phyloP scores from a whole-genome alignment of 1,139 yeast genomes.

The Geotrichum citri-aurantii region DNA sequence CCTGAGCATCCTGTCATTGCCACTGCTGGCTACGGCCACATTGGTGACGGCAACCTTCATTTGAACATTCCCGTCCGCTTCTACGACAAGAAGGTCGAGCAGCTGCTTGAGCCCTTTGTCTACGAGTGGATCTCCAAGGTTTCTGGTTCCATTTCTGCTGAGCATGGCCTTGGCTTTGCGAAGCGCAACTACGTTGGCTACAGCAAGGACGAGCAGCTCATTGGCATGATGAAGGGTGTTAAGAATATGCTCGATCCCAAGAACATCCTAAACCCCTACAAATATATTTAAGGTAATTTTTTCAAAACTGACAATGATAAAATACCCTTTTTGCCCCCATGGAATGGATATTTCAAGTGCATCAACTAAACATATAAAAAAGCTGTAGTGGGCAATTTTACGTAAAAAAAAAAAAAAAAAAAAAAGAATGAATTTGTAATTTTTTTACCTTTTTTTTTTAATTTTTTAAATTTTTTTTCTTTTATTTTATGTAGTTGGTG shows the following conservation, averaged over 20 bases:
- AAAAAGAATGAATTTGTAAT: neutral
- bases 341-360: too few species aligned
- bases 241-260: slow-evolving; percentile 85
- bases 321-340: too few species aligned
- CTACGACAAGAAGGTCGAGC: slow-evolving; percentile 71
- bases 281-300: slow-evolving; percentile 43
- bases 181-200: slow-evolving; percentile 84
- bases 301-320: neutral
- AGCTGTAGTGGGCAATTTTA: too few species aligned
- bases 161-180: slow-evolving; percentile 95
- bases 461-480: neutral
- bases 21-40: slow-evolving; percentile 92
- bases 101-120: slow-evolving; percentile 81
- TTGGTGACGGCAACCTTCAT: slow-evolving; percentile 94
- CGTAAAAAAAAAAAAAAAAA: neutral
- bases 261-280: slow-evolving; percentile 87
- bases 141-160: slow-evolving; percentile 89
- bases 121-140: slow-evolving; percentile 79
- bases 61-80: slow-evolving; percentile 85
- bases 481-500: neutral
- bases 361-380: too few species aligned
- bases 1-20: slow-evolving; percentile 73
- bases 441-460: neutral
- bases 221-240: slow-evolving; percentile 65
- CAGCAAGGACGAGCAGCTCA: slow-evolving; percentile 66